phyloP scores from a whole-genome alignment of 805 yeast genomes.

The Kregervanrija pseudodelftensis region DNA sequence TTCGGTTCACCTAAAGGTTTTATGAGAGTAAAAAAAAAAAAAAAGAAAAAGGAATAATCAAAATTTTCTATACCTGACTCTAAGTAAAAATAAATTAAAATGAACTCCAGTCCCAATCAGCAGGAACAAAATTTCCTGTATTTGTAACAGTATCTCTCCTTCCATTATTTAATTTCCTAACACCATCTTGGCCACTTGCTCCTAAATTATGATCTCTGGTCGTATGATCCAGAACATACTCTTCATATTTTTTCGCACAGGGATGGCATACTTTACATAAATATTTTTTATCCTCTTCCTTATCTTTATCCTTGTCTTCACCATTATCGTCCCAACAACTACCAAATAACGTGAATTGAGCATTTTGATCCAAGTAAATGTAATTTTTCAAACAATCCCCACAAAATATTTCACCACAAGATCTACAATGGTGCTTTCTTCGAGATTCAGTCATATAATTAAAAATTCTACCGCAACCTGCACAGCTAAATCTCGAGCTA shows the following conservation, averaged over 20 bases:
- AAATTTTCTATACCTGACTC: neutral
- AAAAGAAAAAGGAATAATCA: neutral
- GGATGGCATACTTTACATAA: constrained; percentile 28
- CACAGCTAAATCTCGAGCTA: constrained; percentile 54
- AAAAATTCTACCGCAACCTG: constrained; percentile 60
- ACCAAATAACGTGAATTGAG: constrained; percentile 30
- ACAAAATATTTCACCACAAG: constrained; percentile 36
- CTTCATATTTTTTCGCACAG: constrained; percentile 30
- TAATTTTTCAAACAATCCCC: constrained; percentile 30
- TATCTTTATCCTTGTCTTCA: constrained; percentile 3
- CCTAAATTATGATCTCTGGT: constrained; percentile 23
- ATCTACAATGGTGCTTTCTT: constrained; percentile 34
- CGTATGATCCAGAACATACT: constrained; percentile 25
- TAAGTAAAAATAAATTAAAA: constrained; percentile 16
- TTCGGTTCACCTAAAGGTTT: no score
- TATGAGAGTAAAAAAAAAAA: neutral
- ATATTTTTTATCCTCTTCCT: constrained; percentile 17
- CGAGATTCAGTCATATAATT: constrained; percentile 66
- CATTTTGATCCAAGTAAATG: constrained; percentile 28
- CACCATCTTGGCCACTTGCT: constrained; percentile 9
- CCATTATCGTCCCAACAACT: constrained; percentile 13
- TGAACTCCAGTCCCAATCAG: constrained; percentile 36
- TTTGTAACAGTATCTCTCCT: constrained; percentile 13
- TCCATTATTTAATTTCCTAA: constrained; percentile 9
- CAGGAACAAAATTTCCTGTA: constrained; percentile 20